Conservation (phyloP, 2,329 filamentous ascomycete species). For the Ascochyta pisi region DNA sequence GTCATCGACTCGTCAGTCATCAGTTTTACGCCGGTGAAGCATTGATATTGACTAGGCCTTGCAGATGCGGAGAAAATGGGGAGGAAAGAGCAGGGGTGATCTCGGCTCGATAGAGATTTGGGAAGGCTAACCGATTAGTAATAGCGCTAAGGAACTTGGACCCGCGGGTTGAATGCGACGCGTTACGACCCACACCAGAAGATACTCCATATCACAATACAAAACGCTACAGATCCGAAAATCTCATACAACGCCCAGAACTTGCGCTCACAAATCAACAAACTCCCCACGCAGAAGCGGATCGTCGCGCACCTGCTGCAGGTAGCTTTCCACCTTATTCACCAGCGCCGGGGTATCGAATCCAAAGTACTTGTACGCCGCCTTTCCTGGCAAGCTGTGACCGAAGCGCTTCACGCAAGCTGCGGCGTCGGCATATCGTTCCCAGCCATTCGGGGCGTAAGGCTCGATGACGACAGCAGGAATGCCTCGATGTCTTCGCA, state of each 20-base stretch:
- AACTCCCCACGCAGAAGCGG: slow-evolving; percentile 43
- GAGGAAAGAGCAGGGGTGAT: neutral
- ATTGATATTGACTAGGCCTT: neutral
- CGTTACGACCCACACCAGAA: neutral
- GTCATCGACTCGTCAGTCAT: slow-evolving; percentile 1
- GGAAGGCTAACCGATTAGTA: neutral
- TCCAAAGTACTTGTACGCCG: slow-evolving; percentile 64
- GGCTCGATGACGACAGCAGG: slow-evolving; percentile 67
- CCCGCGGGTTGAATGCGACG: neutral
- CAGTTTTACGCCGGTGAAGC: neutral
- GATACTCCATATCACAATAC: too few relatives aligned
- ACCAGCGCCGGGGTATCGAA: slow-evolving; percentile 58
- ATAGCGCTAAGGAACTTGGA: neutral
- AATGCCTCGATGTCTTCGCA: slow-evolving; percentile 51
- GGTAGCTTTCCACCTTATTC: slow-evolving; percentile 46
- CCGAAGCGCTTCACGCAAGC: slow-evolving; percentile 63
- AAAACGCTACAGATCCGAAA: neutral
- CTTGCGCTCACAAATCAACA: slow-evolving; percentile 34
- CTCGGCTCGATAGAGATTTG: neutral
- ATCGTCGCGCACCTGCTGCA: slow-evolving; percentile 48
- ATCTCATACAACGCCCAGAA: neutral
- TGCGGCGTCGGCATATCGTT: slow-evolving; percentile 65
- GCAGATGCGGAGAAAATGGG: neutral
- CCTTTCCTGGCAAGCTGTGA: slow-evolving; percentile 62
- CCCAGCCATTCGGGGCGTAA: slow-evolving; percentile 65